Evolutionary conservation across 768 basidiomycete genomes (phyloP), one percentile per base, ranked within the genome.

Genomic region (Lepiota brunneoincarnata): DNA sequence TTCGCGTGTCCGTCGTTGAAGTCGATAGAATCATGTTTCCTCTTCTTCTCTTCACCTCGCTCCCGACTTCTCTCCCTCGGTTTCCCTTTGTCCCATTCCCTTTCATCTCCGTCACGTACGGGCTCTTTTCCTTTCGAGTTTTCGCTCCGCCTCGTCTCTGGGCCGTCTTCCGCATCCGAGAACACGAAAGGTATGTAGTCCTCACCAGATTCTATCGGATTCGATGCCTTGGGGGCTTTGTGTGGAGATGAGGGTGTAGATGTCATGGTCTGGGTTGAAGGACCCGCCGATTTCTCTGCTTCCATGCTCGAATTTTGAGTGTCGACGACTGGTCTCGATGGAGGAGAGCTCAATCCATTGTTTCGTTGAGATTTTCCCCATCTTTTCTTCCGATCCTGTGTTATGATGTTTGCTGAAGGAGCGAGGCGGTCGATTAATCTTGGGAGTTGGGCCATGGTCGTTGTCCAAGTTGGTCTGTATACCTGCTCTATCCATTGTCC

Each of bases 1-100:
- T 71, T 81, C 59, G 70, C 72, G 58, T 77, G 78, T 17, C 72
- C 78, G 56, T 83, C 83, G 52, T 74, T 68, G 36, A 68, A 67
- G 60, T 80, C 80, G 48, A 75, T 65, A 58, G 62, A 61, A 20
- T 62, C 57, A 42, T 62, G 54, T 34, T 57, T 58, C 31, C 60
- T 61, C 57, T 62, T 61, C 17, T 50, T 57, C 51, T 54, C 49
- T 45, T 49, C 61, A 66, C 58, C 51, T 58, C 68, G 31, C 60
- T 61, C 34, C 55, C 51, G n/a, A 50, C 60, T 40, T 54, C 52
- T 24, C 52, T 57, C 53, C 51, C 59, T 55, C 7, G 15, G 41
- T 23, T 72, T 75, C 36, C 69, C 73, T 49, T 59, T 56, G 49
- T 75, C 77, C 73, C 75, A 69, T 49, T 78, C 76, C 28, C 77